Evolutionary conservation across 768 basidiomycete genomes (phyloP).

Genomic region (Mycena capillaripes): DNA sequence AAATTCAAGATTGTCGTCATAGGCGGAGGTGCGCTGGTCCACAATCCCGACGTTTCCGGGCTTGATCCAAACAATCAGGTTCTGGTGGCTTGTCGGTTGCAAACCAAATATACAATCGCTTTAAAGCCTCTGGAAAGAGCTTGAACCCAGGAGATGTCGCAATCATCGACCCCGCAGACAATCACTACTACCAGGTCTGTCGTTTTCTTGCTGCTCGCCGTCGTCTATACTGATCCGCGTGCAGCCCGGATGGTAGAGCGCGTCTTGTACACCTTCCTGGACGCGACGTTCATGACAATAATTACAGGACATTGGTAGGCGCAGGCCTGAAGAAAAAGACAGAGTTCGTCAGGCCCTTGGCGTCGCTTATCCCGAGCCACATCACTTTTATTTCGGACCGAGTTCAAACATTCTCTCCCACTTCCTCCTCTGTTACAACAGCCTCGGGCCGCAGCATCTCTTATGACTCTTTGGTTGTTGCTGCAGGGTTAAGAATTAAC

Average conservation of each 20-base stretch:
- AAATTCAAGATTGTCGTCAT: constrained; percentile 90
- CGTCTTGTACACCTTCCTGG: background rate
- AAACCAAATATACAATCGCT: constrained; percentile 88
- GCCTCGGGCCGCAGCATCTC: constrained; percentile 74
- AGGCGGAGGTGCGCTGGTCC: constrained; percentile 78
- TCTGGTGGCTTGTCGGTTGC: constrained; percentile 87
- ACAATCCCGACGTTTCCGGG: background rate
- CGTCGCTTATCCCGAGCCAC: constrained; percentile 80
- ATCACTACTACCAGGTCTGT: constrained; percentile 83
- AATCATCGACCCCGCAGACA: constrained; percentile 85
- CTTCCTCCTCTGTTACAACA: constrained; percentile 80
- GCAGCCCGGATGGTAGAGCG: constrained; percentile 89
- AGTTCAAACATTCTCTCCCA: constrained; percentile 82
- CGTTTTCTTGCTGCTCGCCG: background rate
- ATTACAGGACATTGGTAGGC: constrained; percentile 88
- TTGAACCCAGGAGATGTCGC: constrained; percentile 85
- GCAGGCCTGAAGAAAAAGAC: constrained; percentile 84
- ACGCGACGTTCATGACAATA: constrained; percentile 1
- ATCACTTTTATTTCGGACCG: constrained; percentile 80
- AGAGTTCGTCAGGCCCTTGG: constrained; percentile 75
- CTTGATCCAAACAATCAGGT: constrained; percentile 59
- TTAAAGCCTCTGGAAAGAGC: constrained; percentile 76
- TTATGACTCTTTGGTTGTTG: constrained; percentile 92
- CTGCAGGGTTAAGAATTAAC: constrained; percentile 90
- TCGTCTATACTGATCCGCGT: constrained; percentile 19